A percentile compares a stretch with the other conserved stretches of the same genome.
Conservation (phyloP, 306 rosid species). For the Elaeagnus macrophylla region DNA sequence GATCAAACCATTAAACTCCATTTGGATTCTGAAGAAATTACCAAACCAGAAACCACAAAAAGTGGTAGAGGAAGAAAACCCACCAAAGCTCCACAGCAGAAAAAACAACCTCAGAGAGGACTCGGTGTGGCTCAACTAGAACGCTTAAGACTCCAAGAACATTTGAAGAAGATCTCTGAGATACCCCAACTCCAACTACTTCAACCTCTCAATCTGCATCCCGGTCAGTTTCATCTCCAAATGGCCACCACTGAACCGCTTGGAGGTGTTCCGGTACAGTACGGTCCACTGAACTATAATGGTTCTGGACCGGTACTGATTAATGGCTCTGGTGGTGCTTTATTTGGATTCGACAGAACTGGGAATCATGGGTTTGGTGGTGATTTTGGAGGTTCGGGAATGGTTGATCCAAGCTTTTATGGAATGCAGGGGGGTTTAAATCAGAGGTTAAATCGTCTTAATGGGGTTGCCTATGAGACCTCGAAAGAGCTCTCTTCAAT, state of each 20-base stretch:
- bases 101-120: constrained; percentile 64
- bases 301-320: not conserved
- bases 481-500: constrained; percentile 85
- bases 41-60: no score
- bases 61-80: no score
- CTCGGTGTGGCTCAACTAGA: constrained; percentile 60
- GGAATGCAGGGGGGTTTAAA: no score
- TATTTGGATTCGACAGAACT: no score
- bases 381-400: no score
- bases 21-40: no score
- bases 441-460: no score
- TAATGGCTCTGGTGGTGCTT: no score
- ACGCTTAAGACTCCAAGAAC: constrained; percentile 40
- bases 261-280: constrained; percentile 25
- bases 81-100: not conserved
- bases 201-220: not conserved
- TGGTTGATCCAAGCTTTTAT: no score
- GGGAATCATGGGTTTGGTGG: no score
- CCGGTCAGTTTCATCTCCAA: not conserved
- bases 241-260: constrained; percentile 2
- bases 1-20: no score
- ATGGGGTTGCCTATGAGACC: constrained; percentile 24
- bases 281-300: constrained; percentile 23
- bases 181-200: constrained; percentile 3
- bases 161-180: constrained; percentile 28